Evolutionary conservation across 2,329 filamentous ascomycete genomes (phyloP), one percentile per base, ranked within the genome.

Genomic region (Nemania abortiva): DNA sequence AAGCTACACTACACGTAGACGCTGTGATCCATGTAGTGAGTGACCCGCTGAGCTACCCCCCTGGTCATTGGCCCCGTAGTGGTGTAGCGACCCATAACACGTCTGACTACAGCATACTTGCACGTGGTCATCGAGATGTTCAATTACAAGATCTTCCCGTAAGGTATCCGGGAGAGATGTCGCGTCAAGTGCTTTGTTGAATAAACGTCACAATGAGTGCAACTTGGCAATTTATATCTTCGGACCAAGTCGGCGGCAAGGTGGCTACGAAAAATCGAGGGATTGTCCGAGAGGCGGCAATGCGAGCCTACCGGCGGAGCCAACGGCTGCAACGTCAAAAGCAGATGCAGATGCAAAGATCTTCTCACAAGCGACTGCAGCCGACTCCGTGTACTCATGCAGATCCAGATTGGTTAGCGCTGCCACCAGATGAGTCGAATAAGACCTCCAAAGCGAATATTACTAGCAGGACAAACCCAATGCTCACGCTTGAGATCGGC

Each of bases 241-340:
- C 47, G 47, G 47, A 50, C 47, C 47, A 11, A 50, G 47, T 50
- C 47, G 11, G 47, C n/a, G 47, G 47, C 47, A 50, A 50, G 47
- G 47, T 50, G 22, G 47, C 47, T 24, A 24, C 22, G 11, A 50
- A 50, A 20, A 50, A 50, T 50, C 47, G 47, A 50, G 22, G 22
- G 22, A 50, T 24, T 50, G 47, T 50, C 47, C 47, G 47, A 24
- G 47, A 50, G 47, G 47, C 47, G 47, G 47, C 47, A 50, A 50
- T 50, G 47, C 47, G 47, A 24, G 47, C 47, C 6, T 50, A 50
- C 47, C 47, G 47, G n/a, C 11, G 47, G 47, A 50, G 22, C 47
- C 47, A 50, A 24, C 47, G 47, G 22, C 47, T 50, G 22, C 47
- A 50, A 50, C 47, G 47, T 24, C 47, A 50, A 50, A 50, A 50